These are phyloP conservation scores for Fremontodendron californicum DNA, from an alignment of 345 rosid species.

Conservation along the genomic window DNA sequence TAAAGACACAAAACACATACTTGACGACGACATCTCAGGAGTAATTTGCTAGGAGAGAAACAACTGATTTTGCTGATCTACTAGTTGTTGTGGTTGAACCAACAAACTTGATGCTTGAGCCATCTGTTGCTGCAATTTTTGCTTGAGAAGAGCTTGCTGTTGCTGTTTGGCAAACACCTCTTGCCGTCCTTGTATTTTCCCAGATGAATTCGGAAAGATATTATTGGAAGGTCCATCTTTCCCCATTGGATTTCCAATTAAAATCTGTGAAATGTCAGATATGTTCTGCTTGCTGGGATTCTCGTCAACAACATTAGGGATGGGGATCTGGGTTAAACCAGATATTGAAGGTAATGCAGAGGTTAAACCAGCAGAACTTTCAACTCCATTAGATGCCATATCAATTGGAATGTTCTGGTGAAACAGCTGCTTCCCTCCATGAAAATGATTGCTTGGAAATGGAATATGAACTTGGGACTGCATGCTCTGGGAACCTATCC, in stretches of 20 bases:
- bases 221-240: slow-evolving; percentile 53
- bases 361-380: slow-evolving; percentile 54
- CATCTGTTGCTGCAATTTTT: slow-evolving; percentile 65
- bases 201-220: slow-evolving; percentile 52
- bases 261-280: slow-evolving; percentile 48
- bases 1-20: slow-evolving; percentile 36
- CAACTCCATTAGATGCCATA: slow-evolving; percentile 47
- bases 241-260: slow-evolving; percentile 33
- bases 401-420: slow-evolving; percentile 66
- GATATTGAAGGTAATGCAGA: slow-evolving; percentile 59
- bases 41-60: slow-evolving; percentile 67
- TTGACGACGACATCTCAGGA: slow-evolving; percentile 70
- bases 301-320: slow-evolving; percentile 42
- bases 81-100: slow-evolving; percentile 65
- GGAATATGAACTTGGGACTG: slow-evolving; percentile 51
- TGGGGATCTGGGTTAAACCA: slow-evolving; percentile 45
- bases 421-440: slow-evolving; percentile 49
- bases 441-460: slow-evolving; percentile 56
- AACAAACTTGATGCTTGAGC: slow-evolving; percentile 57
- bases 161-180: slow-evolving; percentile 55
- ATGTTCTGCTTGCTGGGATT: slow-evolving; percentile 61
- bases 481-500: slow-evolving; percentile 39
- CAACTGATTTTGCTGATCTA: slow-evolving; percentile 79
- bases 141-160: slow-evolving; percentile 50
- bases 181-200: slow-evolving; percentile 62